These are phyloP conservation scores for Vickermania spadyakhi DNA, from an alignment of 208 protist genomes.

Conservation along the genomic window DNA sequence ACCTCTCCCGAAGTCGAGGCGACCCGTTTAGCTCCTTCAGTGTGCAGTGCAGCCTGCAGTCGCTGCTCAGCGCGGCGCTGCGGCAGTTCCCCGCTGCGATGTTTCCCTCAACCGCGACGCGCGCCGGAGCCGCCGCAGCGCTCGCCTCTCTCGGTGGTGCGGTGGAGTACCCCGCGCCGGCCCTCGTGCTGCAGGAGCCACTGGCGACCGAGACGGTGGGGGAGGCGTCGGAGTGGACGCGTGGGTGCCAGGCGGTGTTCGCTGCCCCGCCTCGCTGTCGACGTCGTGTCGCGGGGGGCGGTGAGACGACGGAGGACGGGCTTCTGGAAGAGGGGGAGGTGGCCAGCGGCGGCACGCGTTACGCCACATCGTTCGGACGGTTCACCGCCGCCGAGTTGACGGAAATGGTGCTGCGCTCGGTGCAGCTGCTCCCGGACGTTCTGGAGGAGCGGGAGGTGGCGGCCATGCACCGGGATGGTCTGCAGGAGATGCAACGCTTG, in stretches of 20 bases:
- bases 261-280: not conserved
- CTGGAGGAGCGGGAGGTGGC: slow-evolving; percentile 31
- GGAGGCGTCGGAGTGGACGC: not conserved
- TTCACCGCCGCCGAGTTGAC: slow-evolving; percentile 34
- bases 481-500: slow-evolving; percentile 48
- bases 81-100: not conserved
- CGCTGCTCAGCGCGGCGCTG: slow-evolving; percentile 38
- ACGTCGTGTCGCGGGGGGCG: slow-evolving; percentile 7
- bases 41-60: slow-evolving; percentile 43
- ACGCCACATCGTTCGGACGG: slow-evolving; percentile 41
- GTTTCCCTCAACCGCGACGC: not conserved
- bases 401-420: slow-evolving; percentile 70
- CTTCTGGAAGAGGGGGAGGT: slow-evolving; percentile 16
- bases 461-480: slow-evolving; percentile 33
- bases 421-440: slow-evolving; percentile 28
- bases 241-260: not conserved
- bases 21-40: slow-evolving; percentile 35
- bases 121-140: slow-evolving; percentile 4
- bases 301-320: not conserved
- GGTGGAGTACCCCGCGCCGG: slow-evolving; percentile 6
- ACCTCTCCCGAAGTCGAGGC: not conserved
- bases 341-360: slow-evolving; percentile 16
- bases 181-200: slow-evolving; percentile 4
- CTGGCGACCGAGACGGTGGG: not conserved
- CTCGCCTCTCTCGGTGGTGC: slow-evolving; percentile 13